These are phyloP conservation scores for Cyanophora paradoxa DNA, from an alignment of 78 protist species.

Conservation along the genomic window DNA sequence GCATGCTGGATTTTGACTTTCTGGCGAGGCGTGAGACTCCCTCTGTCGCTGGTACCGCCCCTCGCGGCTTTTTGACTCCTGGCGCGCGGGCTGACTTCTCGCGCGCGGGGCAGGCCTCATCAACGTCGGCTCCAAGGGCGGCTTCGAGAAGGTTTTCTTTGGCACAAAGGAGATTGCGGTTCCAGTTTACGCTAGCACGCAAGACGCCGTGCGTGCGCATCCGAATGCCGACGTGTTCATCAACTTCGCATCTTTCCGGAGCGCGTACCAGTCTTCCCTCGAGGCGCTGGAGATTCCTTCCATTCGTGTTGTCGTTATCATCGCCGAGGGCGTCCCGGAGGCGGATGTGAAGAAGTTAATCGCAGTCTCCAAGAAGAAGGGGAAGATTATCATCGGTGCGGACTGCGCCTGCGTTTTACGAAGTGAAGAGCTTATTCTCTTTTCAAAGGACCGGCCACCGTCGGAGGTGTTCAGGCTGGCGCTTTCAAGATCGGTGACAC, in stretches of 20 bases:
- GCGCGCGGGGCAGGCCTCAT: too few relatives aligned
- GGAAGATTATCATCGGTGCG: slow-evolving; percentile 68
- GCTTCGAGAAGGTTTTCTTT: slow-evolving; percentile 70
- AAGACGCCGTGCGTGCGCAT: slow-evolving; percentile 47
- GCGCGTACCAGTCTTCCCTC: slow-evolving; percentile 64
- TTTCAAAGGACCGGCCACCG: slow-evolving; percentile 97
- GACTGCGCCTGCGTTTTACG: too few relatives aligned
- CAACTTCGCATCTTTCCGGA: slow-evolving; percentile 85
- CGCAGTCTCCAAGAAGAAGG: slow-evolving; percentile 24
- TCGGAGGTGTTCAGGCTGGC: slow-evolving; percentile 91
- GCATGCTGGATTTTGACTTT: slow-evolving; percentile 93
- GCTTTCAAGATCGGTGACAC: slow-evolving; percentile 87
- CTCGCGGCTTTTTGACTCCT: too few relatives aligned
- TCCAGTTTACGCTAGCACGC: slow-evolving; percentile 57
- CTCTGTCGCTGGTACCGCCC: slow-evolving; percentile 87
- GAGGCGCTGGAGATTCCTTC: slow-evolving; percentile 53
- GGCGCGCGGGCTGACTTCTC: too few relatives aligned
- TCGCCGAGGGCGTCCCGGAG: slow-evolving; percentile 93
- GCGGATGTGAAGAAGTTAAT: slow-evolving; percentile 52
- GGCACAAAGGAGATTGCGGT: too few relatives aligned
- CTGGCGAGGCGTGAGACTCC: slow-evolving; percentile 66
- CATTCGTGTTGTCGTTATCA: slow-evolving; percentile 57
- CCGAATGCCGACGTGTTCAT: slow-evolving; percentile 73
- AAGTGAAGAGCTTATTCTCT: too few relatives aligned
- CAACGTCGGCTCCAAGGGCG: too few relatives aligned